Percentiles rank a stretch among this genome's conserved stretches.
These are phyloP conservation scores for Ceratocystis smalleyi DNA, from an alignment of 2,329 filamentous ascomycete species.

Conservation along the genomic window DNA sequence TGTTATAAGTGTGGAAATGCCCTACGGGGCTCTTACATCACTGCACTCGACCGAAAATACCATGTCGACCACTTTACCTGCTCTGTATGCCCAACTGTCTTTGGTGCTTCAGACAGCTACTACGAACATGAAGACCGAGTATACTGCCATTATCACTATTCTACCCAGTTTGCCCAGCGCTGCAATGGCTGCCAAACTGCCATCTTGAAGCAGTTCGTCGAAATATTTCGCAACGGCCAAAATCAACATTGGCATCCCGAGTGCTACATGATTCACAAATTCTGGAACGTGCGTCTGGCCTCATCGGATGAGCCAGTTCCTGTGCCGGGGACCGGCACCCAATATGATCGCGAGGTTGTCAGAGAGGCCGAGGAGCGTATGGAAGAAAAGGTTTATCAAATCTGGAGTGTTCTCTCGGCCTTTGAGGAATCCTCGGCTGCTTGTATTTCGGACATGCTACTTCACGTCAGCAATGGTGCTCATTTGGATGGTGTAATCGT, in stretches of 20 bases:
- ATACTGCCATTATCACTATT: slow-evolving; percentile 98
- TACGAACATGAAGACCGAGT: slow-evolving; percentile 95
- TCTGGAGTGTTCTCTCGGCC: slow-evolving; percentile 93
- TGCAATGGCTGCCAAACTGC: slow-evolving; percentile 96
- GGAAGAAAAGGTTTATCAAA: slow-evolving; percentile 94
- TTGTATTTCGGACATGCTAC: slow-evolving; percentile 96
- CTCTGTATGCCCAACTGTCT: slow-evolving; percentile 92
- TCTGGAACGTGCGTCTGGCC: slow-evolving; percentile 84
- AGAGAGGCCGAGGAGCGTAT: slow-evolving; percentile 80
- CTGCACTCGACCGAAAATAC: slow-evolving; percentile 91
- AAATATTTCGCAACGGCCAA: slow-evolving; percentile 93
- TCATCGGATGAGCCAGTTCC: slow-evolving; percentile 13
- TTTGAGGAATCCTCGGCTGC: slow-evolving; percentile 97
- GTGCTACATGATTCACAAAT: slow-evolving; percentile 99
- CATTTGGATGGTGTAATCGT: slow-evolving; percentile 91
- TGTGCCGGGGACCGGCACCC: slow-evolving; percentile 17
- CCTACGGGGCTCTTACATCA: slow-evolving; percentile 92
- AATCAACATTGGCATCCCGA: slow-evolving; percentile 99
- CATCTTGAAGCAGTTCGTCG: slow-evolving; percentile 96
- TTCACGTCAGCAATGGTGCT: slow-evolving; percentile 94
- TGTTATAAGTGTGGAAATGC: slow-evolving; percentile 88
- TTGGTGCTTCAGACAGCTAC: slow-evolving; percentile 94
- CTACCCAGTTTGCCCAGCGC: slow-evolving; percentile 86
- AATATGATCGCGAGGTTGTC: slow-evolving; percentile 50
- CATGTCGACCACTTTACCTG: slow-evolving; percentile 99